phyloP scores from a whole-genome alignment of 805 yeast species.

The Wickerhamomyces mucosus region DNA sequence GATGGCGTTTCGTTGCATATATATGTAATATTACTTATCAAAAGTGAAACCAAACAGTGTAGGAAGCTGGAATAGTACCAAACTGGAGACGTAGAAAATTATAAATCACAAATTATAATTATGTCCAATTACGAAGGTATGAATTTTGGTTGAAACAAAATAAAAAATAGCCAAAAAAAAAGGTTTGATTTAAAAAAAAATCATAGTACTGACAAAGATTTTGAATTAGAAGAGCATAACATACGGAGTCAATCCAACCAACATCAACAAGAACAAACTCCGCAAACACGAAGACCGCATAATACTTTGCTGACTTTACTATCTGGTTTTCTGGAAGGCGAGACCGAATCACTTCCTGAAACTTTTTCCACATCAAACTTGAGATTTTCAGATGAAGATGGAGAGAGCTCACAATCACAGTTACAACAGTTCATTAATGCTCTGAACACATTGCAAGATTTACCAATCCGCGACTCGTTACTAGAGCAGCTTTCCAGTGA shows the following conservation, averaged over 20 bases:
- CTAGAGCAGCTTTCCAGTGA: constrained; percentile 16
- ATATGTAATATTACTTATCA: too few species aligned
- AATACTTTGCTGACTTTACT: constrained; percentile 13
- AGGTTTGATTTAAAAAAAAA: not conserved
- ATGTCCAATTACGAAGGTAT: constrained; percentile 15
- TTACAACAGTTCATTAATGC: constrained; percentile 12
- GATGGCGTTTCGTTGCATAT: too few species aligned
- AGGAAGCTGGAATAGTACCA: too few species aligned
- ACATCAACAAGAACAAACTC: constrained; percentile 3
- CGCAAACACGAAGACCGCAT: constrained; percentile 6
- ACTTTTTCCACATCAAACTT: not conserved
- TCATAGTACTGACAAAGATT: not conserved
- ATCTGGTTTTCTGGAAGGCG: constrained; percentile 9
- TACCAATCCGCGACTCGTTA: constrained; percentile 16
- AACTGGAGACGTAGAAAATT: not conserved
- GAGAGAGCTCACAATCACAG: not conserved
- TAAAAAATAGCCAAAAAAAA: not conserved
- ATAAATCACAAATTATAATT: constrained; percentile 1
- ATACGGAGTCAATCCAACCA: not conserved
- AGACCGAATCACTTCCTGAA: constrained; percentile 1
- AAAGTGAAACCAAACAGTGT: too few species aligned
- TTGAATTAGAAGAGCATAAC: constrained; percentile 3
- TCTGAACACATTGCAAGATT: constrained; percentile 9
- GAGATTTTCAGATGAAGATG: not conserved
- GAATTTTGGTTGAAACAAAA: constrained; percentile 3